A percentile compares a stretch with the other conserved stretches of the same genome.
phyloP scores from a whole-genome alignment of 73 alveolate species.

The Stentor coeruleus region DNA sequence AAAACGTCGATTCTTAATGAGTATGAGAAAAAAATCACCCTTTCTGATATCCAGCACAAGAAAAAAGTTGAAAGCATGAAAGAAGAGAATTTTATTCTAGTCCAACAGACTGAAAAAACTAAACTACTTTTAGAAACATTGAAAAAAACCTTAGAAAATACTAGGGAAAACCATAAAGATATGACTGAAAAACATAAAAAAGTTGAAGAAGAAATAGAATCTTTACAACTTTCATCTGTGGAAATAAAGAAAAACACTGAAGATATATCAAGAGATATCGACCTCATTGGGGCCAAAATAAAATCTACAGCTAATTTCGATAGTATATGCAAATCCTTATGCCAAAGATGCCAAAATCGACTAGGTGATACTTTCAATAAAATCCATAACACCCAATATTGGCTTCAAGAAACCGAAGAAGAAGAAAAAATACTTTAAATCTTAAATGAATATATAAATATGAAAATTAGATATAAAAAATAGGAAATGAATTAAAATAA shows the following conservation, averaged over 20 bases:
- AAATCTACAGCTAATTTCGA: neutral
- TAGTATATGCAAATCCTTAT: neutral
- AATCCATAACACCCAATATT: no score
- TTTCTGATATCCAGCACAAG: neutral
- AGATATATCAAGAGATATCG: neutral
- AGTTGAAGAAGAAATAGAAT: neutral
- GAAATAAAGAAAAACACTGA: neutral
- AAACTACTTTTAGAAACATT: no score
- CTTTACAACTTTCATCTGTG: neutral
- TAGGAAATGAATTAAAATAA: no score
- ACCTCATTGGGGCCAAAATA: neutral
- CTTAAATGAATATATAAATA: no score
- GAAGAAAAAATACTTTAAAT: no score
- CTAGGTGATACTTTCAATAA: neutral
- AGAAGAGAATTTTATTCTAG: neutral
- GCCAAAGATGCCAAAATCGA: neutral
- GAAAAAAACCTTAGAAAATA: neutral
- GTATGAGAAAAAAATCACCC: neutral
- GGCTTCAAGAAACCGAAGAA: conserved; percentile 2
- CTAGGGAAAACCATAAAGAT: neutral
- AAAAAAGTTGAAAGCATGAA: neutral
- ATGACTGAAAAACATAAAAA: neutral
- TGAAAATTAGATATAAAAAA: no score
- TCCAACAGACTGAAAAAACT: neutral
- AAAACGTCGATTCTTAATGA: neutral